Evolutionary conservation across 495 filamentous ascomycete genomes (phyloP), one percentile per base, ranked within the genome.

Genomic region (Physcia stellaris): DNA sequence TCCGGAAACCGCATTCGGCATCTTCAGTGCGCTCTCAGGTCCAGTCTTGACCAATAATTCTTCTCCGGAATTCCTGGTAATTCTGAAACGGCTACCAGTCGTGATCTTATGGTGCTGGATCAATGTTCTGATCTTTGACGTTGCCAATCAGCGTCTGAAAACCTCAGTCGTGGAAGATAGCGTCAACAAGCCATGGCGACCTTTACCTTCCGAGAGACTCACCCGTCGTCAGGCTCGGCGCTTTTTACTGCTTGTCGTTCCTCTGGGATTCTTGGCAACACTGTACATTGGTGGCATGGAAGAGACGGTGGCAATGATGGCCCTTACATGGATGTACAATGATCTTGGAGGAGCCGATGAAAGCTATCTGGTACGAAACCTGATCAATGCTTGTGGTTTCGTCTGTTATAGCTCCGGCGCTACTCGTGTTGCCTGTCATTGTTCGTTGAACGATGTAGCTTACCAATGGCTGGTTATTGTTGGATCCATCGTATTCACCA

Each of bases 121-220:
- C 19, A 52, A 62, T 42, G 39, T 69, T 16, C 45, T 71, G 17
- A 37, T 59, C 31, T 64, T 66, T 49, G 51, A 55, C 39, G 45
- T 73, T 18, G 52, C 57, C 23, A 76, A 76, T 50, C 70, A 76
- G 43, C 59, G 67, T 6, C 54, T 46, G 10, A 55, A 58, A 0
- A 41, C 53, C 15, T 68, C 68, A 3, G 46, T 70, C n/a, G 32
- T 46, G 0, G 72, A 75, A 49, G 71, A 75, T 41, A 10, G 26
- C 0, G 43, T 70, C 45, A 79, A 79, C 55, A 79, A 77, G 50
- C 66, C 67, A 2, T 77, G 71, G 68, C 60, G 73, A 1, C 66
- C 68, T 0, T 54, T 79, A 3, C 70, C 68, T 0, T 46, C 51
- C 0, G 49, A 56, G 1, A 54, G 57, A 7, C 47, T 75, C 10